Evolutionary conservation across 2,329 filamentous ascomycete species (phyloP).

Genomic region (Hansfordia pulvinata): DNA sequence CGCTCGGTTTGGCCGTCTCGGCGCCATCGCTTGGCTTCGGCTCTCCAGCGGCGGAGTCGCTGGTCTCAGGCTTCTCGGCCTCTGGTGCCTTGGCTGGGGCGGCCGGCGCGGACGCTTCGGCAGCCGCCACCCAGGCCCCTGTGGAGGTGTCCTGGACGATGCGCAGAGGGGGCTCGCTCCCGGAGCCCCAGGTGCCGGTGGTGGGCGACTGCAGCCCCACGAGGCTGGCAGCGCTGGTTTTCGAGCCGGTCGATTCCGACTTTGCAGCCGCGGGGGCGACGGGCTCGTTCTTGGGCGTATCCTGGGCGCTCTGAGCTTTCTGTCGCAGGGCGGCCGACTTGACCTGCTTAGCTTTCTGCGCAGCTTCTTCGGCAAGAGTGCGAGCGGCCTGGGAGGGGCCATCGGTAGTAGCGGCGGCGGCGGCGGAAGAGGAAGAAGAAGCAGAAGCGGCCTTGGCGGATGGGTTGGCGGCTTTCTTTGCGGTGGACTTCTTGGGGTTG

Average conservation of each 20-base stretch:
- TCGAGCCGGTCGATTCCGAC: conserved; percentile 2
- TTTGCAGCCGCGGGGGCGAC: conserved; percentile 1
- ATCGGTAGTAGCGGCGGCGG: conserved; percentile 4
- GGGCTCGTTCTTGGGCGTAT: neutral
- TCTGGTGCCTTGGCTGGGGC: conserved; percentile 14
- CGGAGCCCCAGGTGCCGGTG: conserved; percentile 25
- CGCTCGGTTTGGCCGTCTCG: neutral
- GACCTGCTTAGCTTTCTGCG: conserved; percentile 47
- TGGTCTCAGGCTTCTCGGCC: conserved; percentile 6
- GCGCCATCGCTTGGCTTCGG: neutral
- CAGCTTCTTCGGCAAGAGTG: conserved; percentile 51
- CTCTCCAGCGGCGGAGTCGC: conserved; percentile 2
- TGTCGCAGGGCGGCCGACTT: conserved; percentile 38
- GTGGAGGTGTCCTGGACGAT: conserved; percentile 13
- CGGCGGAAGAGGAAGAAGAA: conserved; percentile 9
- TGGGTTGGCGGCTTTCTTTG: conserved; percentile 7
- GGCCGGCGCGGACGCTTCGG: conserved; percentile 4
- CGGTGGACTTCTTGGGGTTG: neutral
- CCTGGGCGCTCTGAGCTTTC: conserved; percentile 33
- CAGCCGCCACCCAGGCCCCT: no score
- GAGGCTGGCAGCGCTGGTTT: conserved; percentile 16
- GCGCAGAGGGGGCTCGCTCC: conserved; percentile 5
- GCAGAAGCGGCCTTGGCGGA: conserved; percentile 19
- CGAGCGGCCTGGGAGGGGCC: conserved; percentile 23
- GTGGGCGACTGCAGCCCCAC: conserved; percentile 28